Conservation (phyloP, 805 yeast species). For the Teunomyces panamensis region DNA sequence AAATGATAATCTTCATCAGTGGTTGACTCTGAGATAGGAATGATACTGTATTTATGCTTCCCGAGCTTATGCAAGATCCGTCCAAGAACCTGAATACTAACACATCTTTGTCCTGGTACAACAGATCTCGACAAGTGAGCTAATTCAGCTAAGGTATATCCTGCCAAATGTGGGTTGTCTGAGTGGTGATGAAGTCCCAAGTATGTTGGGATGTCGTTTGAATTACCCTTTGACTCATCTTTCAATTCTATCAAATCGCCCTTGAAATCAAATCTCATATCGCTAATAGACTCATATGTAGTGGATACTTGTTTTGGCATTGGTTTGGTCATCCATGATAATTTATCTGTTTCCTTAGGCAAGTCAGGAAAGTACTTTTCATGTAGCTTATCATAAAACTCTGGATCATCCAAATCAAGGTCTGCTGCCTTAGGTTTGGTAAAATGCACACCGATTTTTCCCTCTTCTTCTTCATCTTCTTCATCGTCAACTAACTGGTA, state of each 20-base stretch:
- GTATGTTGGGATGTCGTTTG: constrained; percentile 44
- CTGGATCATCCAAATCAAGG: constrained; percentile 70
- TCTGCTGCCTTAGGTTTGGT: constrained; percentile 47
- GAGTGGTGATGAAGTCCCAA: constrained; percentile 91
- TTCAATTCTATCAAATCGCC: constrained; percentile 67
- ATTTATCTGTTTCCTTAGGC: constrained; percentile 74
- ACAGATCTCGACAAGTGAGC: constrained; percentile 76
- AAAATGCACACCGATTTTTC: constrained; percentile 57
- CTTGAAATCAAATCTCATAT: constrained; percentile 82
- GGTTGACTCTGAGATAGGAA: constrained; percentile 42
- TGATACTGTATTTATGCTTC: constrained; percentile 51
- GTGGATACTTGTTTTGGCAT: constrained; percentile 40
- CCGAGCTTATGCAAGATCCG: constrained; percentile 82
- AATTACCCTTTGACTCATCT: constrained; percentile 15
- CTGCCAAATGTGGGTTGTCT: constrained; percentile 83
- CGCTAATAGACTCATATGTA: constrained; percentile 55
- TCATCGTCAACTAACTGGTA: constrained; percentile 35
- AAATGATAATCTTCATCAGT: constrained; percentile 38
- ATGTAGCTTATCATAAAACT: constrained; percentile 74
- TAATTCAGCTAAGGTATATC: constrained; percentile 83
- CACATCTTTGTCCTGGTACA: constrained; percentile 79
- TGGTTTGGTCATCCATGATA: constrained; percentile 90
- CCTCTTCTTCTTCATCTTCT: constrained; percentile 41
- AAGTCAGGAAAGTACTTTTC: constrained; percentile 86
- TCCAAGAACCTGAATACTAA: constrained; percentile 85